These are phyloP conservation scores for Ustilago hordei DNA, from an alignment of 1,284 basidiomycete species.

Conservation along the genomic window DNA sequence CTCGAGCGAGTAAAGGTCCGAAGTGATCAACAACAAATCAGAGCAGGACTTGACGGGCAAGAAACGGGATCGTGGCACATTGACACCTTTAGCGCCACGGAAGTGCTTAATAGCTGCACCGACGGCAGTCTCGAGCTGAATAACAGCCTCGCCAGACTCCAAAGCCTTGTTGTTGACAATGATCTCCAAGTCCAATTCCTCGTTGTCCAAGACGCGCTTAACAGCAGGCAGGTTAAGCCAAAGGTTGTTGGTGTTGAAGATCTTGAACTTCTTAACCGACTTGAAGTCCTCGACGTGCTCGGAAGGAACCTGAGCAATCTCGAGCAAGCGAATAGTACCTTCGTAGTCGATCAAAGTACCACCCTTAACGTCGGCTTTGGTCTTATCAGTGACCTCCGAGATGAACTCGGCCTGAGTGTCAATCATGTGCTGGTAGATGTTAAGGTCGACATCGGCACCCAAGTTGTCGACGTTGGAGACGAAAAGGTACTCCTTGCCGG, in stretches of 20 bases:
- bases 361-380: slow-evolving; percentile 99
- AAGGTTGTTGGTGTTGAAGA: slow-evolving; percentile 85
- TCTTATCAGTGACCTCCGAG: slow-evolving; percentile 91
- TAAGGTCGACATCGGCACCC: slow-evolving; percentile 87
- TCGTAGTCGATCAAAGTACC: slow-evolving; percentile 96
- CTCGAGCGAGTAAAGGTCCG: slow-evolving; percentile 92
- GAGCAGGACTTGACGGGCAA: slow-evolving; percentile 83
- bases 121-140: slow-evolving; percentile 94
- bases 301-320: slow-evolving; percentile 97
- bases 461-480: slow-evolving; percentile 99
- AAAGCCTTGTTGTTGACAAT: slow-evolving; percentile 89
- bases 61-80: slow-evolving; percentile 97
- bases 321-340: slow-evolving; percentile 90
- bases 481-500: slow-evolving; percentile 98
- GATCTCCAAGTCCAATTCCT: slow-evolving; percentile 84
- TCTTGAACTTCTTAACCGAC: slow-evolving; percentile 75
- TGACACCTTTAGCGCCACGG: slow-evolving; percentile 89
- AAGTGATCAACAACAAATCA: slow-evolving; percentile 89
- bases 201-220: slow-evolving; percentile 92
- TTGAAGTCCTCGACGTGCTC: slow-evolving; percentile 99
- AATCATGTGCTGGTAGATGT: slow-evolving; percentile 74
- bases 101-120: slow-evolving; percentile 99
- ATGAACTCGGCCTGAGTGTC: slow-evolving; percentile 70
- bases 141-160: slow-evolving; percentile 79
- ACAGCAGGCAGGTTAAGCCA: slow-evolving; percentile 93